These are phyloP conservation scores for Solanum gracilifrons DNA, from an alignment of 257 asterid genomes.

Conservation along the genomic window DNA sequence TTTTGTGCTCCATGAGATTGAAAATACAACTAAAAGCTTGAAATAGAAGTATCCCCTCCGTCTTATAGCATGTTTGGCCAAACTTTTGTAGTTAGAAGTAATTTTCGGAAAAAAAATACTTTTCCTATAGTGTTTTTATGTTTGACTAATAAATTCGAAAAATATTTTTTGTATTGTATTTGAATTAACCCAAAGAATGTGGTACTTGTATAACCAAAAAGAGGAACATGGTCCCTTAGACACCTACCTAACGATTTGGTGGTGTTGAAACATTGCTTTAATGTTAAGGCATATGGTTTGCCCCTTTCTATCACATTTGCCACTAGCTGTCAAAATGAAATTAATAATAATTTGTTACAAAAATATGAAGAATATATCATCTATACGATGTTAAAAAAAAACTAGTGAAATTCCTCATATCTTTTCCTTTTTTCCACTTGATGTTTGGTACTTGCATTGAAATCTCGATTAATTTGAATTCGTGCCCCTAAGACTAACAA, in stretches of 20 bases:
- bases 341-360: not conserved
- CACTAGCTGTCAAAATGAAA: not conserved
- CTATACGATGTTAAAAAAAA: not conserved
- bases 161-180: not conserved
- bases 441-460: too few relatives aligned
- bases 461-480: too few relatives aligned
- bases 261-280: not conserved
- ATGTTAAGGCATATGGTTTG: not conserved
- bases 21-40: not conserved
- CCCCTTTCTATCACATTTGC: not conserved
- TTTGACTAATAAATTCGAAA: not conserved
- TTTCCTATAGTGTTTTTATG: not conserved
- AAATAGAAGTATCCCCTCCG: not conserved
- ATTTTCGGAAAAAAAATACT: not conserved
- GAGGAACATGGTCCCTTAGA: not conserved
- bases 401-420: too few relatives aligned
- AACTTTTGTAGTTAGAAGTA: not conserved
- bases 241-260: not conserved
- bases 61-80: not conserved
- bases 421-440: too few relatives aligned
- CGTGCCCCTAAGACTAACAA: too few relatives aligned
- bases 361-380: not conserved
- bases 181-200: not conserved
- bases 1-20: not conserved
- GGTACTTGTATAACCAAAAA: not conserved